phyloP scores from a whole-genome alignment of 2,329 filamentous ascomycete genomes.

The Coniella lustricola region DNA sequence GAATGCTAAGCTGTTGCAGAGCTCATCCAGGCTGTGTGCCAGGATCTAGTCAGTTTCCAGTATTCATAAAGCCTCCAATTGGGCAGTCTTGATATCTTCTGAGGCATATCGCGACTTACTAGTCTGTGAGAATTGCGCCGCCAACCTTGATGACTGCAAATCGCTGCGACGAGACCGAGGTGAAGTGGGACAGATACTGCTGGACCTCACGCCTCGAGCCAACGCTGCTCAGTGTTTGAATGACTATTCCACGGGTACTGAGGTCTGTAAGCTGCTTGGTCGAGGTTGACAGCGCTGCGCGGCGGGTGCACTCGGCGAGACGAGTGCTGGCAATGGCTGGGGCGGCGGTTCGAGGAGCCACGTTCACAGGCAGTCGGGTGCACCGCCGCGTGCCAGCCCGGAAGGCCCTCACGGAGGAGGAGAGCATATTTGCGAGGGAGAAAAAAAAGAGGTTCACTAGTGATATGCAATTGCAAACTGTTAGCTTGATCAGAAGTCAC shows the following conservation, averaged over 20 bases:
- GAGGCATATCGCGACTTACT: conserved; percentile 29
- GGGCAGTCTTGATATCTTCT: too few species aligned
- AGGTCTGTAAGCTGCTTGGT: conserved; percentile 37
- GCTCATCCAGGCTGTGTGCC: conserved; percentile 58
- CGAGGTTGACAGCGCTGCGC: conserved; percentile 28
- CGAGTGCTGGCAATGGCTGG: conserved; percentile 11
- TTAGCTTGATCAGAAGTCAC: not conserved
- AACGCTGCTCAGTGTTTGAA: conserved; percentile 89
- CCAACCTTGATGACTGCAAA: conserved; percentile 99
- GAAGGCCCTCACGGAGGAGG: conserved; percentile 32
- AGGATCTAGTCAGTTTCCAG: not conserved
- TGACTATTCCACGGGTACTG: conserved; percentile 71
- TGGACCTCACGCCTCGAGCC: conserved; percentile 93
- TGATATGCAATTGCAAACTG: not conserved
- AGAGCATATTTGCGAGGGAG: conserved; percentile 31
- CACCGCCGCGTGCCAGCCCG: conserved; percentile 37
- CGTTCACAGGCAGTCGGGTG: conserved; percentile 23
- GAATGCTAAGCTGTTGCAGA: conserved; percentile 83
- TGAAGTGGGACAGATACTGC: conserved; percentile 97
- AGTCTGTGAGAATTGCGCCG: conserved; percentile 89
- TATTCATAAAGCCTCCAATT: too few species aligned
- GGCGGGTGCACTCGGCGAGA: conserved; percentile 17
- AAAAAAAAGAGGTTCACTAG: not conserved
- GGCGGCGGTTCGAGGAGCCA: conserved; percentile 1
- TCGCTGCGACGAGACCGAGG: conserved; percentile 89